Evolutionary conservation across 768 basidiomycete species (phyloP), one percentile per base, ranked within the genome.

Genomic region (Suillus fuscotomentosus): DNA sequence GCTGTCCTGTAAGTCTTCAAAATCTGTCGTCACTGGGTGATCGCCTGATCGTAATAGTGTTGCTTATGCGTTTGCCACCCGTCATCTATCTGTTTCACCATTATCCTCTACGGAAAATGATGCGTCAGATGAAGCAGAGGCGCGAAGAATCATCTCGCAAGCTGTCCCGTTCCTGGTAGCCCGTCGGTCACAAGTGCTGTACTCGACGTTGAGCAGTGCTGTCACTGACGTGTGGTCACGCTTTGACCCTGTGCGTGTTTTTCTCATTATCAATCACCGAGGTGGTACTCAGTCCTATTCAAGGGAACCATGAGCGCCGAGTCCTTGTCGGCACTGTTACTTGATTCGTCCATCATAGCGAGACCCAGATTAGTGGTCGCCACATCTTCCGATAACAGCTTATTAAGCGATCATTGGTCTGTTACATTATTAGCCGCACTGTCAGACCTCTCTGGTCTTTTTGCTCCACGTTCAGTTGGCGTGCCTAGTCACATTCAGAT

Each of bases 161-260:
- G 77, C 87, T 38, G 81, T 84, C 4, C 90, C 92, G 11, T 93
- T 94, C 70, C 76, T 94, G 14, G 73, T 77, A 1, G 85, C 89
- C 45, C 82, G 81, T 47, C 83, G 80, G 70, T 88, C 91, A 6
- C 86, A 77, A 31, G 79, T 80, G n/a, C 68, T 86, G 10, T 81
- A 87, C 64, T 66, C 77, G 8, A 82, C 80, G 60, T 70, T 92
- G 42, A 79, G 81, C 31, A 79, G 80, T 34, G 82, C 83, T 3
- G 76, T 86, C n/a, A 84, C 83, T 9, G 87, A 88, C 63, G 70
- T 92, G 6, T 91, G 87, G 85, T 89, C 91, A 9, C 82, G 84
- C 20, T 81, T 88, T 55, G 80, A 82, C 27, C 69, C 80, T n/a
- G 75, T 77, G 41, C 61, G 75, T 65, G 27, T 31, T 15, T 14